Conservation (phyloP, 345 rosid genomes). For the Isatis tinctoria region DNA sequence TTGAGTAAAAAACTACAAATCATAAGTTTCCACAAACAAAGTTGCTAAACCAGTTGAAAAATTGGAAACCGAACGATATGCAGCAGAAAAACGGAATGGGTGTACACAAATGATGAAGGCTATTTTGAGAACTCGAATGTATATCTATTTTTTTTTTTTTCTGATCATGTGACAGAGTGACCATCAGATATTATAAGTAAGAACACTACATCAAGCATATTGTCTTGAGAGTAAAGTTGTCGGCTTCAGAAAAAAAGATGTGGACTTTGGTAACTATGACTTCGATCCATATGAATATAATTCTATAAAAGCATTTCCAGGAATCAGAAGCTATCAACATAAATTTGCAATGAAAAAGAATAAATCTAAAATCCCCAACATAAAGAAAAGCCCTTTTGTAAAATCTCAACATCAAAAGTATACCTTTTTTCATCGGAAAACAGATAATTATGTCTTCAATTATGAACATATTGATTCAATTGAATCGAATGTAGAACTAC, state of each 20-base stretch:
- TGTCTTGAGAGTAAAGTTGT: neutral
- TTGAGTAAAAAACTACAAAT: neutral
- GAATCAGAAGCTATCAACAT: neutral
- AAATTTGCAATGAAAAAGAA: neutral
- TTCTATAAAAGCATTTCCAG: neutral
- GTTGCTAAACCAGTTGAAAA: neutral
- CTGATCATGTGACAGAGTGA: neutral
- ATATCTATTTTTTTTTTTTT: neutral
- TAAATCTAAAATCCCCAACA: no score
- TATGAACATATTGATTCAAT: neutral
- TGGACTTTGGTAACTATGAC: neutral
- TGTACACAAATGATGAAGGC: neutral
- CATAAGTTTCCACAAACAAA: neutral
- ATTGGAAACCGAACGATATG: neutral
- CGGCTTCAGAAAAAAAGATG: neutral
- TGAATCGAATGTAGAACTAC: conserved; percentile 12
- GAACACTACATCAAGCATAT: neutral
- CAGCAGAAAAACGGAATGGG: neutral
- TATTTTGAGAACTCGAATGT: neutral
- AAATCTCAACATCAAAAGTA: neutral
- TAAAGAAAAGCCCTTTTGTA: neutral
- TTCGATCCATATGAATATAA: neutral
- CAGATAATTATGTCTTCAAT: neutral
- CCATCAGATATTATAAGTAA: neutral
- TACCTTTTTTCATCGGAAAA: neutral